These are phyloP conservation scores for Xanthoceras sorbifolium DNA, from an alignment of 345 rosid species.

Conservation along the genomic window DNA sequence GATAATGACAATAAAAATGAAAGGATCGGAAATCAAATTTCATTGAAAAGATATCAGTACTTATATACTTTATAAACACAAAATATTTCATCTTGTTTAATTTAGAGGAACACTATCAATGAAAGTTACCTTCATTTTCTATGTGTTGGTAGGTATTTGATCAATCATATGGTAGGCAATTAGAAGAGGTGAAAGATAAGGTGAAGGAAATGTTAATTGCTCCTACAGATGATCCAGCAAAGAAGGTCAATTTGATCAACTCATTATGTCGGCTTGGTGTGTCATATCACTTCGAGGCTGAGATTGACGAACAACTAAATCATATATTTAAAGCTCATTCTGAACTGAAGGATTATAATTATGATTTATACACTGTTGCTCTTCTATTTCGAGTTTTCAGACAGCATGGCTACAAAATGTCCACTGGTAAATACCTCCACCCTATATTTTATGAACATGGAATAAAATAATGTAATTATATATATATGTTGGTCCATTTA, in stretches of 20 bases:
- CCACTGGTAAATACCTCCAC: not conserved
- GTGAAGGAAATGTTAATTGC: conserved; percentile 1
- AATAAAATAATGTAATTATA: too few species aligned
- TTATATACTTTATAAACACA: too few species aligned
- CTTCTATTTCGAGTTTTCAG: not conserved
- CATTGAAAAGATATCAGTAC: too few species aligned
- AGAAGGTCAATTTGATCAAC: not conserved
- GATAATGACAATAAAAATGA: too few species aligned
- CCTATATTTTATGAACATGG: too few species aligned
- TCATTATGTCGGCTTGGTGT: not conserved
- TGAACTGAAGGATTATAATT: not conserved
- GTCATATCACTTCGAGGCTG: not conserved
- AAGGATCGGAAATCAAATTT: too few species aligned
- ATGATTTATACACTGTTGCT: not conserved
- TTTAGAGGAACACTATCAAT: not conserved
- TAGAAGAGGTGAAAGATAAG: not conserved
- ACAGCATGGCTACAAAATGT: not conserved
- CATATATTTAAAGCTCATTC: not conserved
- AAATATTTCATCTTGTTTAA: too few species aligned
- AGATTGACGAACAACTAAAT: not conserved
- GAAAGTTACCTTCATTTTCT: not conserved
- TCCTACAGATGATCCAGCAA: not conserved
- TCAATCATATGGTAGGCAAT: not conserved
- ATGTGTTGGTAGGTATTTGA: not conserved
- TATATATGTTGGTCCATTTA: not conserved